Percentiles rank a stretch among this genome's conserved stretches.
Conservation (phyloP, 805 yeast genomes). For the Candida ascalaphidarum region DNA sequence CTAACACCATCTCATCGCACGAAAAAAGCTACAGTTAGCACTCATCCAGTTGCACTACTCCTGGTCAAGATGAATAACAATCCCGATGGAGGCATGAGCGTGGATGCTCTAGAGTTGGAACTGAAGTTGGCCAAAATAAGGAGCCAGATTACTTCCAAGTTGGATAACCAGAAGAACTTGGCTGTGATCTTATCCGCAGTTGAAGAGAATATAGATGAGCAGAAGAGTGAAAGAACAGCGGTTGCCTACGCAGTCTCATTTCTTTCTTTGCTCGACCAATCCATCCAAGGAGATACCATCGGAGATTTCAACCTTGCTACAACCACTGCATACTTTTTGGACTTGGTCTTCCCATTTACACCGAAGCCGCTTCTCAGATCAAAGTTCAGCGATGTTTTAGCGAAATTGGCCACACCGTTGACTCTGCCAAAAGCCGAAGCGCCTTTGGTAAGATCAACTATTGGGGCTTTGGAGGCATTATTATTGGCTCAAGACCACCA, state of each 20-base stretch:
- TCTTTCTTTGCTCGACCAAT: slow-evolving; percentile 71
- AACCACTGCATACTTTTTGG: slow-evolving; percentile 73
- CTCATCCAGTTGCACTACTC: slow-evolving; percentile 2
- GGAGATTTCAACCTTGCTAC: slow-evolving; percentile 61
- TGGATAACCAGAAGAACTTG: slow-evolving; percentile 78
- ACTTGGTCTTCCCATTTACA: slow-evolving; percentile 66
- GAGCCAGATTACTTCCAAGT: slow-evolving; percentile 64
- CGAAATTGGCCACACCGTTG: slow-evolving; percentile 74
- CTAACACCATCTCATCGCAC: too few species aligned
- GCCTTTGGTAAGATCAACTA: slow-evolving; percentile 70
- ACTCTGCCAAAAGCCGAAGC: slow-evolving; percentile 66
- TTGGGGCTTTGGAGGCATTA: slow-evolving; percentile 78
- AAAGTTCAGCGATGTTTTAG: slow-evolving; percentile 69
- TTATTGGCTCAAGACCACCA: slow-evolving; percentile 71
- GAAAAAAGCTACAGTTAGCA: too few species aligned
- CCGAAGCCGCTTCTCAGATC: slow-evolving; percentile 62
- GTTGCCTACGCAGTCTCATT: slow-evolving; percentile 83
- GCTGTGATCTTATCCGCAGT: slow-evolving; percentile 82
- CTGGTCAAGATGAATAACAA: slow-evolving; percentile 19
- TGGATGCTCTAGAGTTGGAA: slow-evolving; percentile 44
- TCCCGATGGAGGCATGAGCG: slow-evolving; percentile 30
- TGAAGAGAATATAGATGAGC: slow-evolving; percentile 76
- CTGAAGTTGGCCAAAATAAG: slow-evolving; percentile 61
- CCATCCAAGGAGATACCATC: slow-evolving; percentile 40
- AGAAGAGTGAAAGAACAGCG: slow-evolving; percentile 52